Base-by-base conservation (phyloP, 2,329 filamentous ascomycete species). In the Trichoderma guizhouense region DNA sequence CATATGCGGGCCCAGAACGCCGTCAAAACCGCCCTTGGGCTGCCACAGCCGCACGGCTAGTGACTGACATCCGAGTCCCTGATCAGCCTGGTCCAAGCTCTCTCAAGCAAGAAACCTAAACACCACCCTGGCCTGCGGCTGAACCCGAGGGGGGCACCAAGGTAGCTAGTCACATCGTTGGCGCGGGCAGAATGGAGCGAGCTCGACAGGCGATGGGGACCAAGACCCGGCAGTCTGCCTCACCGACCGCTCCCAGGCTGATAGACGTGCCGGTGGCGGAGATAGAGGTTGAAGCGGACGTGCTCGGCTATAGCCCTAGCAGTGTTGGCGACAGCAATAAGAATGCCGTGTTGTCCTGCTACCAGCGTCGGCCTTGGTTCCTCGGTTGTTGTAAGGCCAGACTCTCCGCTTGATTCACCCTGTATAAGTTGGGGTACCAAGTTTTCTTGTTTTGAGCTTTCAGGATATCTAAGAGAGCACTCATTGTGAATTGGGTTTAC, bases 41-140 rank as follows among this genome's bases (percentile, higher is more conserved):
- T 61, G 68, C 47, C 62, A 63, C 57, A 67, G 57, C 68, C 69
- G 72, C 62, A 71, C 39, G 57, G 71, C 71, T 71, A 66, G 61
- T 43, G 67, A 63, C 34, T 68, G 28, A 15, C 36, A 32, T 58
- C 62, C 62, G 26, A 64, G 60, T 70, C 66, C 71, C 60, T 70
- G 47, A 57, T 72, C 66, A 69, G 70, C 70, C 64, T 15, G 34
- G 69, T 12, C 57, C 53, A 58, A 66, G 61, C 60, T 30, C 39
- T 28, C 58, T 30, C 39, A 61, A 36, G 51, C 57, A 51, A 30
- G 7, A 57, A 32, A 61, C 39, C 55, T 34, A 57, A 62, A 57
- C 64, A 47, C 69, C 34, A 63, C 72, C 55, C 69, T 67, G 70
- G 72, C 47, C 66, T 73, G 72, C 72, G 72, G 72, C 72, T 73